Conservation (phyloP, 768 basidiomycete species). For the Panellus pusillus region DNA sequence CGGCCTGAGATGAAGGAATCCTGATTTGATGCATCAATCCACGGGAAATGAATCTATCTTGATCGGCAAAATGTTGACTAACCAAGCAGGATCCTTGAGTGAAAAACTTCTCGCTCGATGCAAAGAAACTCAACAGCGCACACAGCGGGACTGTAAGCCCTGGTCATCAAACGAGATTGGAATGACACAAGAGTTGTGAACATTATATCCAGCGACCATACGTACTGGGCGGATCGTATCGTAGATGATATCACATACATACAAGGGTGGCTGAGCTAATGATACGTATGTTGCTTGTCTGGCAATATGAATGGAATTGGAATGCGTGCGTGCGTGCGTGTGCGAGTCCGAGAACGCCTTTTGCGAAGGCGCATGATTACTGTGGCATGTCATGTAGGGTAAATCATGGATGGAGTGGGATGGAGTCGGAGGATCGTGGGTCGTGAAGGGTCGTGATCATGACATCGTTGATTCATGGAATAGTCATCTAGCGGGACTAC, state of each 20-base stretch:
- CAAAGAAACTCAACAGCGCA: too few relatives aligned
- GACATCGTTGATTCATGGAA: neutral
- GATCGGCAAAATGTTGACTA: too few relatives aligned
- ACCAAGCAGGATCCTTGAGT: too few relatives aligned
- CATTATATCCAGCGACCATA: constrained; percentile 16
- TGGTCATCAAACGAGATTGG: too few relatives aligned
- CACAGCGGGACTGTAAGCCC: too few relatives aligned
- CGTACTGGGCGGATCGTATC: constrained; percentile 11
- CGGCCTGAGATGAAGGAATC: too few relatives aligned
- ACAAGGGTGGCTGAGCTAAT: constrained; percentile 14
- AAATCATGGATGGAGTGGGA: constrained; percentile 7
- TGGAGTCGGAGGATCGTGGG: constrained; percentile 10
- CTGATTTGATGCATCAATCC: too few relatives aligned
- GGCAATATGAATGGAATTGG: constrained; percentile 6
- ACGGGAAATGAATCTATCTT: too few relatives aligned
- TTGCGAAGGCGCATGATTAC: constrained; percentile 9
- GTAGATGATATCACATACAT: constrained; percentile 14
- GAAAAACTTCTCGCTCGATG: too few relatives aligned
- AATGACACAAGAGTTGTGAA: neutral
- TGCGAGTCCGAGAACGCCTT: constrained; percentile 9
- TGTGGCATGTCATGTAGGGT: constrained; percentile 6
- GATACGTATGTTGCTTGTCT: constrained; percentile 16
- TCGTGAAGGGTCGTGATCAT: constrained; percentile 12
- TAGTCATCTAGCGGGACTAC: constrained; percentile 25
- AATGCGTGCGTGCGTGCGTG: constrained; percentile 9